A percentile compares a stretch with the other conserved stretches of the same genome.
Conservation (phyloP, 2,329 filamentous ascomycete genomes). For the Phaeosphaeria sp. region DNA sequence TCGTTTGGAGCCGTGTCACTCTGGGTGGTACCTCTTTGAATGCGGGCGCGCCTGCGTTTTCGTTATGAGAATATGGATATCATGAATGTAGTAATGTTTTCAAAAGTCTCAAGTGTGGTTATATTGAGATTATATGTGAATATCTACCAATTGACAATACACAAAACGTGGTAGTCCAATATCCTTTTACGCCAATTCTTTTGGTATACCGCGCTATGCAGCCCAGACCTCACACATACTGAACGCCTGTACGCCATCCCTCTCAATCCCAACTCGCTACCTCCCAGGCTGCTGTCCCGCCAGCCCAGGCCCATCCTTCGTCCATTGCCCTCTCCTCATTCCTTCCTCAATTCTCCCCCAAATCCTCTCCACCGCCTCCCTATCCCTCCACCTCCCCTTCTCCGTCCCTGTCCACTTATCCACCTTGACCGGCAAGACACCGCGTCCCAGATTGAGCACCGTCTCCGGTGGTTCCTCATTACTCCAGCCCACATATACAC, state of each 20-base stretch:
- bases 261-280: constrained; percentile 6
- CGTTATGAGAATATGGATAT: not conserved
- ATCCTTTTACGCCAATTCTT: constrained; percentile 2
- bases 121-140: not conserved
- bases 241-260: constrained; percentile 17
- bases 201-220: constrained; percentile 19
- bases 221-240: constrained; percentile 2
- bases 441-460: constrained; percentile 83
- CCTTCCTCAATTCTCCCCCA: constrained; percentile 88
- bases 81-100: not conserved
- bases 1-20: not conserved
- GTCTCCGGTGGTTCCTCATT: constrained; percentile 80
- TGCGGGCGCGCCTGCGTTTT: not conserved
- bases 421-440: constrained; percentile 78
- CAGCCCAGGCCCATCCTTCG: constrained; percentile 67
- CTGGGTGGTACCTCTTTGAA: not conserved
- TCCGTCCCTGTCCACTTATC: constrained; percentile 74
- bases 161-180: not conserved
- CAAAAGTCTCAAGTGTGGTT: not conserved
- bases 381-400: constrained; percentile 76
- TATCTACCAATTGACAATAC: not conserved
- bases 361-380: constrained; percentile 90
- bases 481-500: constrained; percentile 89
- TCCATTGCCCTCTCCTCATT: constrained; percentile 88
- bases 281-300: constrained; percentile 27